phyloP scores from a whole-genome alignment of 306 rosid genomes.

The Biancaea sappan region DNA sequence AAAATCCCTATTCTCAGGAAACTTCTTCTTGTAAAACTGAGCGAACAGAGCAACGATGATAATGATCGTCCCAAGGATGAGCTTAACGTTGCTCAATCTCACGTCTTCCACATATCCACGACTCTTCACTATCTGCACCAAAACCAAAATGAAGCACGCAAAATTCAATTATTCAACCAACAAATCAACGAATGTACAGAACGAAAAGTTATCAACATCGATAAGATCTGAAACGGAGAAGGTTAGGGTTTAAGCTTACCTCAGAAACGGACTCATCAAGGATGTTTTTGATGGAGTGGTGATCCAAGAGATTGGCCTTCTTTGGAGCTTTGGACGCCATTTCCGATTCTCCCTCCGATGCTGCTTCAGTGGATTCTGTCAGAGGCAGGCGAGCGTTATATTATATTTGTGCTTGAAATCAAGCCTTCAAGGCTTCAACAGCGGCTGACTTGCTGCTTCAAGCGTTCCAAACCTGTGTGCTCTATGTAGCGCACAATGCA shows the following conservation, averaged over 20 bases:
- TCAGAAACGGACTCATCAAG: conserved; percentile 90
- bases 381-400: neutral
- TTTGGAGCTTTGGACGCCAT: conserved; percentile 60
- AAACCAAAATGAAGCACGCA: neutral
- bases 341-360: conserved; percentile 41
- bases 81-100: conserved; percentile 77
- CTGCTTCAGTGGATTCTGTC: neutral
- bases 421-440: neutral
- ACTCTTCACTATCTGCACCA: conserved; percentile 58
- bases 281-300: conserved; percentile 78
- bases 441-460: neutral
- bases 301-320: conserved; percentile 91
- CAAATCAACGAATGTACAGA: neutral
- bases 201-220: neutral
- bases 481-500: neutral
- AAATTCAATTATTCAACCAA: neutral
- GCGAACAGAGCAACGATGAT: conserved; percentile 84
- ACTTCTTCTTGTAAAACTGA: conserved; percentile 93
- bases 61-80: conserved; percentile 68
- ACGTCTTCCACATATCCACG: conserved; percentile 89
- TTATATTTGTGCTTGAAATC: neutral
- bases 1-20: conserved; percentile 86
- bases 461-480: neutral
- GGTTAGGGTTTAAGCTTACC: conserved; percentile 62
- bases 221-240: conserved; percentile 25